A percentile compares a stretch with the other conserved stretches of the same genome.
Conservation (phyloP, 2,329 filamentous ascomycete species). For the Lomentospora prolificans region DNA sequence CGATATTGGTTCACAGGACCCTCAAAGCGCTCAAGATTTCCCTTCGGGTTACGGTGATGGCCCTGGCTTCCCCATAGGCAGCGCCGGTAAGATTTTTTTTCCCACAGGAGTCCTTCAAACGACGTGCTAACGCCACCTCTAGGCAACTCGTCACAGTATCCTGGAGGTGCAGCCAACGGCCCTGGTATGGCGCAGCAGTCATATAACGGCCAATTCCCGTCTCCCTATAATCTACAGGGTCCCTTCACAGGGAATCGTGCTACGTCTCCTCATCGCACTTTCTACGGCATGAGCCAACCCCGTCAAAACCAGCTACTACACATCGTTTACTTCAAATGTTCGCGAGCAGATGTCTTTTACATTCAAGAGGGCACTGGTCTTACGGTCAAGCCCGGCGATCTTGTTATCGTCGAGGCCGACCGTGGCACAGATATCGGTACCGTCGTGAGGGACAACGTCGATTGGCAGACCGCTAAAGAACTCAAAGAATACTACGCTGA, state of each 20-base stretch:
- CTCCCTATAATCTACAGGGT: constrained; percentile 34
- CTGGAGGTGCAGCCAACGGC: not conserved
- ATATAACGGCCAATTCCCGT: constrained; percentile 32
- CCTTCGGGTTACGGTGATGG: not conserved
- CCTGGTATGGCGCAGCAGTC: constrained; percentile 1
- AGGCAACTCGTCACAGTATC: constrained; percentile 1
- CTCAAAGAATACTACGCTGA: constrained; percentile 86
- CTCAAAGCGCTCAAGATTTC: constrained; percentile 4
- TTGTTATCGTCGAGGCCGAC: constrained; percentile 96
- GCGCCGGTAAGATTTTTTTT: not conserved
- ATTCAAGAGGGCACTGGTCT: constrained; percentile 92
- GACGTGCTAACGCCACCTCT: constrained; percentile 1
- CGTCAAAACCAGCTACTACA: constrained; percentile 65
- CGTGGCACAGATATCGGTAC: constrained; percentile 92
- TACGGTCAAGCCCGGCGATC: constrained; percentile 78
- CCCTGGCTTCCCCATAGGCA: not conserved
- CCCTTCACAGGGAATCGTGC: constrained; percentile 33
- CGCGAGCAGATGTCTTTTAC: constrained; percentile 90
- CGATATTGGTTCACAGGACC: constrained; percentile 21
- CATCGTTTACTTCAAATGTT: constrained; percentile 94
- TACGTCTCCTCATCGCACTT: constrained; percentile 50
- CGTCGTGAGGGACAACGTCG: constrained; percentile 78
- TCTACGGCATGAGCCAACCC: constrained; percentile 51
- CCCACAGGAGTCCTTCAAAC: not conserved
- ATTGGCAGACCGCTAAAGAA: constrained; percentile 78